These are phyloP conservation scores for Colletotrichum orbiculare DNA, from an alignment of 2,329 filamentous ascomycete genomes.

Conservation along the genomic window DNA sequence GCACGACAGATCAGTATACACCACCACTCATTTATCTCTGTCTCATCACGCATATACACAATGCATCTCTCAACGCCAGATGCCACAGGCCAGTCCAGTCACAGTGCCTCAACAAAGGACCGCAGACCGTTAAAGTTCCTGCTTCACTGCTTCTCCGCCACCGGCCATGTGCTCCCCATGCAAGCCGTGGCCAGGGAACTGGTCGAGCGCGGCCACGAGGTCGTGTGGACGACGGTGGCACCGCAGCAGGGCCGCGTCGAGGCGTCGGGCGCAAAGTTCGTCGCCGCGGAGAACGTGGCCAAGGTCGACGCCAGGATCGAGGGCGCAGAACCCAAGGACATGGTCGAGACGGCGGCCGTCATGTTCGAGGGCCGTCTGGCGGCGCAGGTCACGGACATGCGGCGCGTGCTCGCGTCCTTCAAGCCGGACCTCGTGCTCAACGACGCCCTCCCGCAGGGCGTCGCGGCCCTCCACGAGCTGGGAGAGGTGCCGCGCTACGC, in stretches of 20 bases:
- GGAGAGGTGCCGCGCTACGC: conserved; percentile 49
- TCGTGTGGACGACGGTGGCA: conserved; percentile 50
- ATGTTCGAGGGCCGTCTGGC: conserved; percentile 44
- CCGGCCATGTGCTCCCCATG: conserved; percentile 53
- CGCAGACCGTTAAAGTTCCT: conserved; percentile 46
- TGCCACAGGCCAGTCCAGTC: not conserved
- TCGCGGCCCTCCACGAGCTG: conserved; percentile 48
- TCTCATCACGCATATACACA: no score
- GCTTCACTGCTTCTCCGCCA: conserved; percentile 52
- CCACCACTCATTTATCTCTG: not conserved
- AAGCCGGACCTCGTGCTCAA: conserved; percentile 48
- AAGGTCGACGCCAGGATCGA: conserved; percentile 46
- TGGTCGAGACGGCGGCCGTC: conserved; percentile 44
- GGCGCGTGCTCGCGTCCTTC: conserved; percentile 44
- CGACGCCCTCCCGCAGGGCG: conserved; percentile 51
- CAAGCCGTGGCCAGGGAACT: conserved; percentile 52
- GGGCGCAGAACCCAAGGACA: conserved; percentile 42
- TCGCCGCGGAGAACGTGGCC: conserved; percentile 45
- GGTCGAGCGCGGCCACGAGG: conserved; percentile 49
- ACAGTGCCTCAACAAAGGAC: not conserved
- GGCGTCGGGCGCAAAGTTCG: conserved; percentile 48
- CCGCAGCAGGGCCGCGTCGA: conserved; percentile 47
- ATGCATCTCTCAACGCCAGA: conserved; percentile 28
- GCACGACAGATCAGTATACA: not conserved
- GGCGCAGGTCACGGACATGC: conserved; percentile 51